Evolutionary conservation across 805 yeast genomes (phyloP), one percentile per base, ranked within the genome.

Genomic region (Komagataella kurtzmanii): DNA sequence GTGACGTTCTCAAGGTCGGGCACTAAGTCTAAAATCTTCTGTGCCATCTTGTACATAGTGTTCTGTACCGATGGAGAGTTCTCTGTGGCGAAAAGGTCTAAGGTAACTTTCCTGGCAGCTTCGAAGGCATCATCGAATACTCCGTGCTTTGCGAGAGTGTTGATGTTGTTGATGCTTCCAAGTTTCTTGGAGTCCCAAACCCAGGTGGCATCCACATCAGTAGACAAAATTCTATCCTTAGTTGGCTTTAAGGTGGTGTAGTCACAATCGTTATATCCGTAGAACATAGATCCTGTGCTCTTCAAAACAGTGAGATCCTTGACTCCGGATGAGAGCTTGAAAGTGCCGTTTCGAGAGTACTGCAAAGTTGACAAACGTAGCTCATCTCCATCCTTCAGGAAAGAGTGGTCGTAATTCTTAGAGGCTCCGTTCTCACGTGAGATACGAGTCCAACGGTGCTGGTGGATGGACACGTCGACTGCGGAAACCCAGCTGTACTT

Each of bases 31-130:
- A 90, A 75, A 56, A 90, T 87, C 56, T 78, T 80, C 56, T 80
- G 75, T 45, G 86, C 76, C 93, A 90, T 90, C 75, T 88, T 86
- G 75, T 79, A 90, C 96, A 90, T 91, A 54, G 97, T 90, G 48
- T 96, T 96, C 72, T 90, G 97, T 48, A 90, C 97, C 23, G 95
- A 85, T n/a, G 96, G 80, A 7, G 96, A 87, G 67, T 87, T 80
- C 68, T 90, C 96, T 50, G 76, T 66, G 17, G 96, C 96, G 67
- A 90, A 90, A 54, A 75, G 74, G 51, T 80, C 83, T 60, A 89
- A 74, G 1, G 96, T 88, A 60, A 79, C 75, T 45, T 71, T 72
- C 60, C 88, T 77, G 17, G 88, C 93, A 12, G 65, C 61, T n/a
- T 71, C 64, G 66, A 75, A 86, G 36, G 85, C 77, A 7, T 63